Percentiles rank a stretch among this genome's conserved stretches.
Conservation (phyloP, 768 basidiomycete genomes). For the Postia placenta region DNA sequence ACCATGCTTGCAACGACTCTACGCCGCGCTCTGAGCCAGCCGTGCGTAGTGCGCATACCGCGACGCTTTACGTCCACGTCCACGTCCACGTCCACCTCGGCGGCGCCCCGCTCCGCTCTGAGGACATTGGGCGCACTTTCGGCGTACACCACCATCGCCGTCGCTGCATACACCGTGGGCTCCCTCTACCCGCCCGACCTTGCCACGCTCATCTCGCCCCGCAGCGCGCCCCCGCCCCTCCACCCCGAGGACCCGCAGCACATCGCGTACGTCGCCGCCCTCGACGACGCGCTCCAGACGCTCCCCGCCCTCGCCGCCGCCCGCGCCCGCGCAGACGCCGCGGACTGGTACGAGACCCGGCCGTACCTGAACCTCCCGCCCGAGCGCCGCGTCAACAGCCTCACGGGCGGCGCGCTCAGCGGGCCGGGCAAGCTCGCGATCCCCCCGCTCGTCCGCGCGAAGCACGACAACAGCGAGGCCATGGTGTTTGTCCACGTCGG, state of each 20-base stretch:
- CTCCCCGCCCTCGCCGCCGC: conserved; percentile 53
- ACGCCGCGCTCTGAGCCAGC: not conserved
- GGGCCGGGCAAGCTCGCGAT: conserved; percentile 86
- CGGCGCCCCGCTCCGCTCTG: conserved; percentile 3
- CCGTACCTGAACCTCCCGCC: conserved; percentile 70
- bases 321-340: conserved; percentile 41
- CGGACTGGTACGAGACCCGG: conserved; percentile 71
- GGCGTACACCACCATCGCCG: conserved; percentile 11
- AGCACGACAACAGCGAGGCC: conserved; percentile 70
- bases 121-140: conserved; percentile 8
- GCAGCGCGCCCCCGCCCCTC: conserved; percentile 68
- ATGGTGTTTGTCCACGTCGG: conserved; percentile 77
- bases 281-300: conserved; percentile 66
- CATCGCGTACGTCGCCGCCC: conserved; percentile 43
- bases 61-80: conserved; percentile 3
- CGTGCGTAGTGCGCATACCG: not conserved
- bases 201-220: conserved; percentile 66
- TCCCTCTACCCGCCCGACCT: conserved; percentile 66
- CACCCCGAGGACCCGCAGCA: conserved; percentile 54
- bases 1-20: not conserved
- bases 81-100: not conserved
- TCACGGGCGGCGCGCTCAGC: conserved; percentile 79
- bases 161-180: conserved; percentile 42
- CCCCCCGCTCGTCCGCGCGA: conserved; percentile 68
- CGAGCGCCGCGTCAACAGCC: conserved; percentile 69